phyloP scores from a whole-genome alignment of 2,329 filamentous ascomycete genomes.

The Exutisphaerella laricina region DNA sequence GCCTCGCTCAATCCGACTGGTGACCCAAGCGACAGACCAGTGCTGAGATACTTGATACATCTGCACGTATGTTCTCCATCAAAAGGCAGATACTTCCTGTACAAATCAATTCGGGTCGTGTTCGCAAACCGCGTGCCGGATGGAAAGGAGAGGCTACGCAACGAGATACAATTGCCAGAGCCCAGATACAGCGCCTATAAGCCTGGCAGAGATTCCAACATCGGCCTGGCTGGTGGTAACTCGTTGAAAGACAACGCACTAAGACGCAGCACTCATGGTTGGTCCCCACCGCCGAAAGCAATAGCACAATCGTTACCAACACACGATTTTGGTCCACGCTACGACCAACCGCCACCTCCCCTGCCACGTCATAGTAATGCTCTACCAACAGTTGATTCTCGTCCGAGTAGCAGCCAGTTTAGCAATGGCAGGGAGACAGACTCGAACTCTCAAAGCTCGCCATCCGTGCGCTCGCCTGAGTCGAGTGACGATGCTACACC shows the following conservation, averaged over 20 bases:
- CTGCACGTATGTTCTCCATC: constrained; percentile 86
- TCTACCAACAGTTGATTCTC: constrained; percentile 27
- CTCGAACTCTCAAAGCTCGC: constrained; percentile 19
- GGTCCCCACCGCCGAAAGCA: constrained; percentile 3
- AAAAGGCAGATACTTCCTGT: constrained; percentile 78
- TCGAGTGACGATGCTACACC: constrained; percentile 13
- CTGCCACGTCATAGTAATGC: constrained; percentile 24
- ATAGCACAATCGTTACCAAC: constrained; percentile 24
- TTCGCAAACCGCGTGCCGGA: constrained; percentile 96
- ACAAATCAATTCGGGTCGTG: constrained; percentile 87
- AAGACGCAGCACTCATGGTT: constrained; percentile 14
- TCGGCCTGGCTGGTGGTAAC: constrained; percentile 16
- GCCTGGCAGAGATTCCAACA: constrained; percentile 45
- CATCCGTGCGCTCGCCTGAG: constrained; percentile 18
- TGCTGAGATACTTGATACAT: constrained; percentile 84
- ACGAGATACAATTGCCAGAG: constrained; percentile 84
- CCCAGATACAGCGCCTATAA: constrained; percentile 84
- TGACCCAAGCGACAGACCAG: constrained; percentile 58
- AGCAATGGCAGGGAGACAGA: constrained; percentile 26
- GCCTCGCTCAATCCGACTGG: constrained; percentile 47
- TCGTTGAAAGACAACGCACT: constrained; percentile 12
- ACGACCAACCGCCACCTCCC: constrained; percentile 18
- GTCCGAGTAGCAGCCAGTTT: constrained; percentile 26
- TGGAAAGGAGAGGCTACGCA: constrained; percentile 84
- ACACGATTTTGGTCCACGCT: constrained; percentile 21